Conservation (phyloP, 2,329 filamentous ascomycete genomes). For the Parastagonospora nodorum region DNA sequence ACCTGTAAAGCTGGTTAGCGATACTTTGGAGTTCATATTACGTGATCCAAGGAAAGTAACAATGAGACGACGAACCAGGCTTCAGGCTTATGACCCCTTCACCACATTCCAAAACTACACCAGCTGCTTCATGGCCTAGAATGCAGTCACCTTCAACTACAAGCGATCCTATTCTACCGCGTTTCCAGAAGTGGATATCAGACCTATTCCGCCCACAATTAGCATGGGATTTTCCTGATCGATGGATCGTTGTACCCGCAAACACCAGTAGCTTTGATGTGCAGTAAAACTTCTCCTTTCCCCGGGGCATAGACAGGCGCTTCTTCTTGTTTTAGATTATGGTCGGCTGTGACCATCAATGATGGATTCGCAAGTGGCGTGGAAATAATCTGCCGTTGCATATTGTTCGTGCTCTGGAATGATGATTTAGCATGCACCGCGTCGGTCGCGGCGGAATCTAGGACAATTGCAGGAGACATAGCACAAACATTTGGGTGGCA, state of each 20-base stretch:
- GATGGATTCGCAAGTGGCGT: constrained; percentile 57
- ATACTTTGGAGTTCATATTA: neutral
- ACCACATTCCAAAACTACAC: constrained; percentile 63
- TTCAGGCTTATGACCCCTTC: constrained; percentile 59
- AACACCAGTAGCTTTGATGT: constrained; percentile 67
- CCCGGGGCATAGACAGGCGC: constrained; percentile 62
- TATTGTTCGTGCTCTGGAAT: constrained; percentile 15
- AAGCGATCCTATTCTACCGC: constrained; percentile 66
- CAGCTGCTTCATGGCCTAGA: constrained; percentile 68
- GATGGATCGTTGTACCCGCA: constrained; percentile 57
- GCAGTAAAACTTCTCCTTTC: constrained; percentile 61
- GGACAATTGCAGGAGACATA: constrained; percentile 25
- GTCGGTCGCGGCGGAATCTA: constrained; percentile 2
- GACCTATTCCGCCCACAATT: constrained; percentile 50
- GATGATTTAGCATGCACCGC: constrained; percentile 4
- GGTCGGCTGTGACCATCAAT: constrained; percentile 64
- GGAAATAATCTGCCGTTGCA: constrained; percentile 16
- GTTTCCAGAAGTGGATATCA: constrained; percentile 72
- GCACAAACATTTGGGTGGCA: neutral
- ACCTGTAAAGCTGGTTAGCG: constrained; percentile 41
- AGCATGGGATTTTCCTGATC: neutral
- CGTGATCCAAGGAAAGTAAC: neutral
- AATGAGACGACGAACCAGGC: constrained; percentile 42
- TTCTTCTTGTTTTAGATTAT: constrained; percentile 61
- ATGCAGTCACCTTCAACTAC: constrained; percentile 68